Conservation (phyloP, 768 basidiomycete species). For the Trichaptum fuscoviolaceum region DNA sequence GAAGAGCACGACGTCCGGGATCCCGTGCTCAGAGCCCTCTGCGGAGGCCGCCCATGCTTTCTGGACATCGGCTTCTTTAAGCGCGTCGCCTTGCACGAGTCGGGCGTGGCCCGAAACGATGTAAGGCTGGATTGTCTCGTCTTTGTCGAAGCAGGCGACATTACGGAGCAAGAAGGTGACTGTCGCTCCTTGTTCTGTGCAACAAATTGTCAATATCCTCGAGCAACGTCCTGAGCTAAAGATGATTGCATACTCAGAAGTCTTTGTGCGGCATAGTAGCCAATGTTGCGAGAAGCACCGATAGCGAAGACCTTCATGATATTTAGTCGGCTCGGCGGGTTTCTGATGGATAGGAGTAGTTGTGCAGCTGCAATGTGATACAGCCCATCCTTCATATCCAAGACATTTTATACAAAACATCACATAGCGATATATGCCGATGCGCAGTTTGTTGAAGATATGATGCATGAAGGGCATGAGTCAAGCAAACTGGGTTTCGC, state of each 20-base stretch:
- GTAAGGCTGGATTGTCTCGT: conserved; percentile 47
- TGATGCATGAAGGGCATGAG: too few species aligned
- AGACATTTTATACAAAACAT: too few species aligned
- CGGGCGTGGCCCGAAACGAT: conserved; percentile 46
- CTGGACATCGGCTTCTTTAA: conserved; percentile 44
- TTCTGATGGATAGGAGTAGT: not conserved
- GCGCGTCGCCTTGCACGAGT: conserved; percentile 57
- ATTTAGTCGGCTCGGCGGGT: not conserved
- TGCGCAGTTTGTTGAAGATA: too few species aligned
- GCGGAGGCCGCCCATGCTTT: conserved; percentile 45
- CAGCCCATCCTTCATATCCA: too few species aligned
- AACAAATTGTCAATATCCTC: not conserved
- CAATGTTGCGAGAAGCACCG: conserved; percentile 37
- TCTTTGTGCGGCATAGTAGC: conserved; percentile 27
- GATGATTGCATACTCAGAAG: conserved; percentile 24
- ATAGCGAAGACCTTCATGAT: conserved; percentile 29
- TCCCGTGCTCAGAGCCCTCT: conserved; percentile 18
- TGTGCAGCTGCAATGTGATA: not conserved
- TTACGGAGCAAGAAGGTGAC: conserved; percentile 62
- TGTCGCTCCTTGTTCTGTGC: conserved; percentile 47
- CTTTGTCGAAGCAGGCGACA: conserved; percentile 45
- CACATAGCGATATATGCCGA: too few species aligned
- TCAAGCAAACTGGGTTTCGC: too few species aligned
- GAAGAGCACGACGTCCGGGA: conserved; percentile 49
- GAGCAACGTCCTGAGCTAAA: not conserved